A percentile compares a stretch with the other conserved stretches of the same genome.
phyloP scores from a whole-genome alignment of 129 eudicot genomes.

The Tagetes patula region DNA sequence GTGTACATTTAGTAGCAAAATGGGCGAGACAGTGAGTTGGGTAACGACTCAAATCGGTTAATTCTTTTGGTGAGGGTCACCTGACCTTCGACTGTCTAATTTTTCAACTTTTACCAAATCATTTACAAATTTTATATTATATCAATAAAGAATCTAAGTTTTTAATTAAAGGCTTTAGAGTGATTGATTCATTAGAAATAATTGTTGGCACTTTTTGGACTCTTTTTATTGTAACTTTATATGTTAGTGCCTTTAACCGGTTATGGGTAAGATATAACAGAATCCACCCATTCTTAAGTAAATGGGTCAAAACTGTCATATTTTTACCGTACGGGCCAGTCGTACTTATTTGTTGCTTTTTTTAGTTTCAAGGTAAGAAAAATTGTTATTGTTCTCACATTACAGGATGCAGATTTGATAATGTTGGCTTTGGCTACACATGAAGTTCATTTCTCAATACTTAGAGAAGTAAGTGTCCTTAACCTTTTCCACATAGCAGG shows the following conservation, averaged over 20 bases:
- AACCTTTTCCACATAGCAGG: constrained; percentile 7
- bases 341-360: constrained; percentile 16
- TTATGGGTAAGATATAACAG: neutral
- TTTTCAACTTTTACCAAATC: neutral
- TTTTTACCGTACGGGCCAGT: neutral
- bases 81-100: neutral
- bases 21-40: neutral
- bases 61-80: neutral
- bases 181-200: neutral
- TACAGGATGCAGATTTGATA: constrained; percentile 88
- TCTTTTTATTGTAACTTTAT: neutral
- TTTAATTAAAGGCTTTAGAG: too few species aligned
- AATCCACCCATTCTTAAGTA: constrained; percentile 3
- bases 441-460: constrained; percentile 86
- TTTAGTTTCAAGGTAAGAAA: constrained; percentile 12
- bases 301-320: neutral
- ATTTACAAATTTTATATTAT: neutral
- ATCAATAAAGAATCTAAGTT: neutral
- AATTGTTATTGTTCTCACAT: constrained; percentile 14
- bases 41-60: neutral
- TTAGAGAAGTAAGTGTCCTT: constrained; percentile 66
- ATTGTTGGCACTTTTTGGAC: neutral
- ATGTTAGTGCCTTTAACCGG: neutral
- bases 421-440: constrained; percentile 91
- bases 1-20: constrained; percentile 4